Conservation (phyloP, 176 grass and related monocot species). For the Ampelocalamus luodianensis region DNA sequence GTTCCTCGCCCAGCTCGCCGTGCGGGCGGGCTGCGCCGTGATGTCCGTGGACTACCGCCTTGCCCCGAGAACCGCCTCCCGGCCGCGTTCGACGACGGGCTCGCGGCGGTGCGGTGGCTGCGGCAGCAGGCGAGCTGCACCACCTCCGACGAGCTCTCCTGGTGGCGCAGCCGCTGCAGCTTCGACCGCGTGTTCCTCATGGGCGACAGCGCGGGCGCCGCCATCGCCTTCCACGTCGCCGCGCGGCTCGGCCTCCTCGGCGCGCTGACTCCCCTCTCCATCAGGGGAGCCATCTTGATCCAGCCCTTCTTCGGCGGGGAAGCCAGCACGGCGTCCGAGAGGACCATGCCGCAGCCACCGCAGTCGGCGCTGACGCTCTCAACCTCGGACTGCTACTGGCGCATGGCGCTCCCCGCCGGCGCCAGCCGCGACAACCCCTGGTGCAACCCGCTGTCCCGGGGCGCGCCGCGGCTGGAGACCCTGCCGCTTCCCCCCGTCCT, state of each 20-base stretch:
- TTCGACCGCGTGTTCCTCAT: slow-evolving; percentile 80
- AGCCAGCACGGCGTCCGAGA: slow-evolving; percentile 69
- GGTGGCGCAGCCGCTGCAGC: slow-evolving; percentile 62
- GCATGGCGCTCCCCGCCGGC: slow-evolving; percentile 68
- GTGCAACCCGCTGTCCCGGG: slow-evolving; percentile 77
- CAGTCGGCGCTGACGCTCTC: slow-evolving; percentile 72
- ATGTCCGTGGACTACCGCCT: slow-evolving; percentile 87
- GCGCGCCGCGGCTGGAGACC: slow-evolving; percentile 45
- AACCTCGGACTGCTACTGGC: slow-evolving; percentile 85
- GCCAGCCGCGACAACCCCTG: slow-evolving; percentile 68
- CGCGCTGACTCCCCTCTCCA: not conserved
- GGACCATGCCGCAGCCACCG: slow-evolving; percentile 51
- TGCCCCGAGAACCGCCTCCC: slow-evolving; percentile 80
- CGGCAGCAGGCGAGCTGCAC: slow-evolving; percentile 51
- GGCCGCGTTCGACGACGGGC: slow-evolving; percentile 67
- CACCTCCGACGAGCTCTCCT: slow-evolving; percentile 45
- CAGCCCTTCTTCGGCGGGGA: slow-evolving; percentile 91
- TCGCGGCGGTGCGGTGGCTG: slow-evolving; percentile 67
- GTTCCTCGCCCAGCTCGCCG: slow-evolving; percentile 63
- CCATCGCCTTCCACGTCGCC: slow-evolving; percentile 79
- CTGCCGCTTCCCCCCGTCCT: slow-evolving; percentile 64
- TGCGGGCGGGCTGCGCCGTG: slow-evolving; percentile 58
- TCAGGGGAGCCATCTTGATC: slow-evolving; percentile 66
- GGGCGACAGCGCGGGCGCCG: slow-evolving; percentile 90
- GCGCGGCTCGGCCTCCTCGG: slow-evolving; percentile 41